Evolutionary conservation across 2,329 filamentous ascomycete genomes (phyloP).

Genomic region (Monilinia aucupariae): DNA sequence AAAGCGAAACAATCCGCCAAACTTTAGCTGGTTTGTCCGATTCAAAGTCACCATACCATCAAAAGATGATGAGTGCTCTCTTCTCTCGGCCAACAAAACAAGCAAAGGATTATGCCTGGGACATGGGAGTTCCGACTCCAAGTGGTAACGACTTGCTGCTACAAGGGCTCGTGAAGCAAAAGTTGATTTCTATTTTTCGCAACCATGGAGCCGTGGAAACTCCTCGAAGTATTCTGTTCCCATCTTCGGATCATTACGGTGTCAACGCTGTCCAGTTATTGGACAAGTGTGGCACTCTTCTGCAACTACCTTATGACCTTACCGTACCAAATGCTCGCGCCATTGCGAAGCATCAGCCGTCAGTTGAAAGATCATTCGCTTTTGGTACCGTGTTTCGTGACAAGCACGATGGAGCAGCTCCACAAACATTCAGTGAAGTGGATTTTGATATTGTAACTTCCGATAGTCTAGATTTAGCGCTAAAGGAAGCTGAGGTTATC

Average conservation of each 20-base stretch:
- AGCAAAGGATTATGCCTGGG: conserved; percentile 76
- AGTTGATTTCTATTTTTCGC: conserved; percentile 72
- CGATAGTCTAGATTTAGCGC: conserved; percentile 71
- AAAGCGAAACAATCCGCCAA: conserved; percentile 83
- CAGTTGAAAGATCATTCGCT: conserved; percentile 71
- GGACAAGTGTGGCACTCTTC: conserved; percentile 75
- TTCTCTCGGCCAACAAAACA: conserved; percentile 68
- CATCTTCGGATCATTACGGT: conserved; percentile 72
- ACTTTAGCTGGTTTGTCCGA: conserved; percentile 77
- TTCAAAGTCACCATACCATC: conserved; percentile 78
- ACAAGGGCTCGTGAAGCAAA: conserved; percentile 67
- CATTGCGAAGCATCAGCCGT: conserved; percentile 66
- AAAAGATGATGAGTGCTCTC: conserved; percentile 80
- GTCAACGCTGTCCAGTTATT: conserved; percentile 72
- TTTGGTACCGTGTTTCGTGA: conserved; percentile 88
- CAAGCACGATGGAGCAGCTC: conserved; percentile 71
- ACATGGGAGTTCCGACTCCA: conserved; percentile 56
- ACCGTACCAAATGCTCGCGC: conserved; percentile 83
- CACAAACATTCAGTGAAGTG: conserved; percentile 77
- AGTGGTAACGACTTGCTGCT: conserved; percentile 59
- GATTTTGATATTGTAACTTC: conserved; percentile 94
- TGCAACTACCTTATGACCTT: conserved; percentile 91
- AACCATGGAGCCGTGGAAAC: conserved; percentile 84
- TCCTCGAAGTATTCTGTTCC: conserved; percentile 70
- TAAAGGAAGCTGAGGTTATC: conserved; percentile 90